Conservation (phyloP, 2,329 filamentous ascomycete genomes). For the Apiospora marii region DNA sequence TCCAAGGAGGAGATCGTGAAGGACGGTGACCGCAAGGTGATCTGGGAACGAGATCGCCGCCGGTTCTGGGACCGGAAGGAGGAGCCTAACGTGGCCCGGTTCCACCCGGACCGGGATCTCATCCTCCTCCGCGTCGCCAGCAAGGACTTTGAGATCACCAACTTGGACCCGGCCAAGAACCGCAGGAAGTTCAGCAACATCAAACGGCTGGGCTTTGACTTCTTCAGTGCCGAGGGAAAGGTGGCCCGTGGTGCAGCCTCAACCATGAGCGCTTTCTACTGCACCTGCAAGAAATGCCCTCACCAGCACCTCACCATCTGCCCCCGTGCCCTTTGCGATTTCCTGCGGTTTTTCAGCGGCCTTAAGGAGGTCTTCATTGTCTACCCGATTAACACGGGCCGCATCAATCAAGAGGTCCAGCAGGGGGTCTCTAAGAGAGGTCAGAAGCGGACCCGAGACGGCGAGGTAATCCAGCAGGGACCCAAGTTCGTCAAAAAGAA, state of each 20-base stretch:
- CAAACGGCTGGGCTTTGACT: constrained; percentile 25
- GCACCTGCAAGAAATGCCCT: neutral
- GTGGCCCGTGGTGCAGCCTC: neutral
- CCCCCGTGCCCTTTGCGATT: constrained; percentile 31
- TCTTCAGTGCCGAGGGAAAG: neutral
- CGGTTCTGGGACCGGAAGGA: neutral
- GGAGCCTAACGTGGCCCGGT: constrained; percentile 5
- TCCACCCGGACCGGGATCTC: constrained; percentile 23
- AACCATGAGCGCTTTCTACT: neutral
- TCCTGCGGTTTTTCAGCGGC: constrained; percentile 38
- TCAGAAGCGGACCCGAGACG: neutral
- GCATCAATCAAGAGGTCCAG: neutral
- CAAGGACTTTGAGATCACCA: constrained; percentile 23
- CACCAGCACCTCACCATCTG: constrained; percentile 27
- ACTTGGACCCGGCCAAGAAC: constrained; percentile 6
- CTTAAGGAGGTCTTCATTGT: constrained; percentile 43
- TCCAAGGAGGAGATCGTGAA: neutral
- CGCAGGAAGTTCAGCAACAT: constrained; percentile 20
- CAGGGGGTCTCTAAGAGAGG: neutral
- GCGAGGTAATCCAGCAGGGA: neutral
- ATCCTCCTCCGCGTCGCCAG: constrained; percentile 26
- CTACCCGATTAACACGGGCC: constrained; percentile 26
- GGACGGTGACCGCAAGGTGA: neutral
- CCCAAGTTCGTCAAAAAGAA: constrained; percentile 4
- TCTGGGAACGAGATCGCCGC: neutral